Evolutionary conservation across 2,329 filamentous ascomycete genomes (phyloP).

Genomic region (Neopestalotiopsis rosae): DNA sequence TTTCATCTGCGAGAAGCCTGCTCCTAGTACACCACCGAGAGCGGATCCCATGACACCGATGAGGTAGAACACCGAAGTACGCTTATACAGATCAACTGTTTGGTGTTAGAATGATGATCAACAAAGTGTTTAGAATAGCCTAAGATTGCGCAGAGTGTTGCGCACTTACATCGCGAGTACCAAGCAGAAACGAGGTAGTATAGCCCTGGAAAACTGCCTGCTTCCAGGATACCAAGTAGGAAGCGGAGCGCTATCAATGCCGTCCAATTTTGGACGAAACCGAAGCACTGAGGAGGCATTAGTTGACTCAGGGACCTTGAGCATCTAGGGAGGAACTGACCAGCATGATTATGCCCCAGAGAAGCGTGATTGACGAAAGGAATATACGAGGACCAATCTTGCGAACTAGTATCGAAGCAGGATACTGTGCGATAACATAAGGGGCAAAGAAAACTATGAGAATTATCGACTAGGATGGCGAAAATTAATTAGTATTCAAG

Average conservation of each 20-base stretch:
- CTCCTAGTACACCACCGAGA: conserved; percentile 55
- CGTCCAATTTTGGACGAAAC: background rate
- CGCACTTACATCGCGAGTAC: conserved; percentile 26
- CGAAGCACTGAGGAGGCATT: background rate
- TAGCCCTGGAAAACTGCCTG: conserved; percentile 36
- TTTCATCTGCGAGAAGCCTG: conserved; percentile 52
- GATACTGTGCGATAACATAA: background rate
- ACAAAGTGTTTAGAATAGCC: no score
- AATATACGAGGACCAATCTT: background rate
- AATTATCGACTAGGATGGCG: background rate
- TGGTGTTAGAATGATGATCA: background rate
- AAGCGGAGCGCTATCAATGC: background rate
- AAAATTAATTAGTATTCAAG: background rate
- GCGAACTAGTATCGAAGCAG: background rate
- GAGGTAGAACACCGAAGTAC: conserved; percentile 35
- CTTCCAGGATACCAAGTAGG: conserved; percentile 3
- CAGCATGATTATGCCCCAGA: background rate
- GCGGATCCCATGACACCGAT: conserved; percentile 68
- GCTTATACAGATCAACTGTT: conserved; percentile 29
- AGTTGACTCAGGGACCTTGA: background rate
- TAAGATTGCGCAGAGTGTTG: background rate
- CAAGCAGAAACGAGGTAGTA: conserved; percentile 34
- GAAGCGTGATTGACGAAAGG: background rate
- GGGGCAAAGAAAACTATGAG: conserved; percentile 1
- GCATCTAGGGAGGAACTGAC: background rate